Conservation (phyloP, 2,329 filamentous ascomycete genomes). For the Elsinoe perseae region DNA sequence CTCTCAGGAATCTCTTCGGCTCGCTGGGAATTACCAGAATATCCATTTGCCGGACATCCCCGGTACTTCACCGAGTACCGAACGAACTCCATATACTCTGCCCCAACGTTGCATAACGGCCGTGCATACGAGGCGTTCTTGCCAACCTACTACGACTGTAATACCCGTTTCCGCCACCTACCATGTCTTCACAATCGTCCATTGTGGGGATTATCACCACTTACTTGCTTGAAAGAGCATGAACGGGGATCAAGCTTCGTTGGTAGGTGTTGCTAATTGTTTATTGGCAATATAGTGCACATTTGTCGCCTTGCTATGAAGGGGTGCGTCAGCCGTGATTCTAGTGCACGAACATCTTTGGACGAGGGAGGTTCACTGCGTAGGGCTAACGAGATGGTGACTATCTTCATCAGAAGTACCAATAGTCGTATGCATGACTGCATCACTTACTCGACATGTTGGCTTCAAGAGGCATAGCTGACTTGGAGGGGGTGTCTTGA, state of each 20-base stretch:
- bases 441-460: too few species aligned
- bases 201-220: too few species aligned
- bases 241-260: background rate
- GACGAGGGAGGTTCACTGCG: too few species aligned
- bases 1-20: background rate
- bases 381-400: too few species aligned
- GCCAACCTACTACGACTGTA: background rate
- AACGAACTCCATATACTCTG: background rate
- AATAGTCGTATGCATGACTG: too few species aligned
- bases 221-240: background rate
- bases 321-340: background rate
- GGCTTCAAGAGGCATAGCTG: too few species aligned
- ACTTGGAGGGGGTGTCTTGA: too few species aligned
- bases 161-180: background rate
- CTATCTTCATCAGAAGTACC: too few species aligned
- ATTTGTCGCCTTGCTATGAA: background rate
- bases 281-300: background rate
- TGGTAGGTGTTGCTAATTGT: background rate
- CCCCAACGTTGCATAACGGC: background rate
- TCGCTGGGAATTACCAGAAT: background rate
- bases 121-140: background rate
- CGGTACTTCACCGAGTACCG: background rate
- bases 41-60: background rate
- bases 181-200: too few species aligned
- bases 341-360: too few species aligned